Conservation (phyloP, 169 alveolate genomes). For the Cryptosporidium meleagridis region DNA sequence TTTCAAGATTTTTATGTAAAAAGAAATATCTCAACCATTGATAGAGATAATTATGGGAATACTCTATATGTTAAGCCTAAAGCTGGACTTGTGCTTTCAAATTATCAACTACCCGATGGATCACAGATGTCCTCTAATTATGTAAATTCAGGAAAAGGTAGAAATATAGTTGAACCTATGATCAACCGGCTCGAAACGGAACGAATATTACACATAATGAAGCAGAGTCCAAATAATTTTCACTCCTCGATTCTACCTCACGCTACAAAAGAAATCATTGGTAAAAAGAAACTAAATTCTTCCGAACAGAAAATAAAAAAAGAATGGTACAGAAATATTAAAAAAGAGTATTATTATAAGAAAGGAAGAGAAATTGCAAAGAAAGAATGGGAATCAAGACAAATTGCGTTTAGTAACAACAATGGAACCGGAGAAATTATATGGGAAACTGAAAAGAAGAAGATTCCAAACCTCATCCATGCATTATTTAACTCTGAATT, state of each 20-base stretch:
- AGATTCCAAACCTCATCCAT: slow-evolving; percentile 4
- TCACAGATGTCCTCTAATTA: not conserved
- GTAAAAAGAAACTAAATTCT: not conserved
- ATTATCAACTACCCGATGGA: slow-evolving; percentile 51
- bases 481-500: slow-evolving; percentile 27
- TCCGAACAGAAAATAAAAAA: slow-evolving; percentile 26
- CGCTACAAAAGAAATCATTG: slow-evolving; percentile 21
- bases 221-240: slow-evolving; percentile 19
- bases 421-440: slow-evolving; percentile 3
- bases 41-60: not conserved
- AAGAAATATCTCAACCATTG: slow-evolving; percentile 29
- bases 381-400: slow-evolving; percentile 50
- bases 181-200: not conserved
- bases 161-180: too few relatives aligned
- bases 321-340: slow-evolving; percentile 14
- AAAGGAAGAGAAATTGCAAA: slow-evolving; percentile 29
- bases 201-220: slow-evolving; percentile 4
- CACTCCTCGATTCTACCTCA: slow-evolving; percentile 37
- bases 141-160: not conserved
- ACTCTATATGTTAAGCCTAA: slow-evolving; percentile 18
- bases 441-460: slow-evolving; percentile 20
- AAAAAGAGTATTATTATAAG: slow-evolving; percentile 30
- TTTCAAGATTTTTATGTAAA: slow-evolving; percentile 20
- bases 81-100: slow-evolving; percentile 7
- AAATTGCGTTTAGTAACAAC: not conserved